Percentiles rank a stretch among this genome's conserved stretches.
phyloP scores from a whole-genome alignment of 2,329 filamentous ascomycete species.

The Verticillium isaacii region DNA sequence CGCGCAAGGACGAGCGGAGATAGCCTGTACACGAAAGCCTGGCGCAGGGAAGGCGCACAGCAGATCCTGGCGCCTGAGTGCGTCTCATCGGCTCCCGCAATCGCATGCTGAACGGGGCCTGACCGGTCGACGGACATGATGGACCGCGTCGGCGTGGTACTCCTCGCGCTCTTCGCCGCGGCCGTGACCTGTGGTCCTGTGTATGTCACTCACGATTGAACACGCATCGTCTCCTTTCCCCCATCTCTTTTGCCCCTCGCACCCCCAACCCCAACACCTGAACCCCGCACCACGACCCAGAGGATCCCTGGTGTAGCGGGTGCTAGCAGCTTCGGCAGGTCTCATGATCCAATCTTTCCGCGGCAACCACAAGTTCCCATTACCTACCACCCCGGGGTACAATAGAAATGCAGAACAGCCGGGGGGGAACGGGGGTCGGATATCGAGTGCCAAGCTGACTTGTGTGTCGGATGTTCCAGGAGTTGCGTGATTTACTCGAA shows the following conservation, averaged over 20 bases:
- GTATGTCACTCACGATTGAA: not conserved
- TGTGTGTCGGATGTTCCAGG: not conserved
- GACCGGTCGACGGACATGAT: not conserved
- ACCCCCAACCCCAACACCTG: not conserved
- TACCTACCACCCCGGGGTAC: not conserved
- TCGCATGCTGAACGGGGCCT: not conserved
- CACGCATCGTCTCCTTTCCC: not conserved
- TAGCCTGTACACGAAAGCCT: not conserved
- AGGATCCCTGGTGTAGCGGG: not conserved
- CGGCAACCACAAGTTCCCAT: not conserved
- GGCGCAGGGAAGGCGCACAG: not conserved
- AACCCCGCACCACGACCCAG: not conserved
- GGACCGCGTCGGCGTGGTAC: not conserved
- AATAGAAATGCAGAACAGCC: not conserved
- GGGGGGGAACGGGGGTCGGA: not conserved
- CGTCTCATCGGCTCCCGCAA: not conserved
- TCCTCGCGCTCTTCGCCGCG: not conserved
- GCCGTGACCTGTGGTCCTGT: not conserved
- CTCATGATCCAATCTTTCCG: not conserved
- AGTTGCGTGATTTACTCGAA: constrained; percentile 1
- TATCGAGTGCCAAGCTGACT: not conserved
- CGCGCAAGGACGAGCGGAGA: not conserved
- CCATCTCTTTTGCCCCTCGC: not conserved
- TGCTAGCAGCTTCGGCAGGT: not conserved
- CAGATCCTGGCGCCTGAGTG: not conserved